These are phyloP conservation scores for Laburnicola sp. DNA, from an alignment of 2,329 filamentous ascomycete genomes.

Conservation along the genomic window DNA sequence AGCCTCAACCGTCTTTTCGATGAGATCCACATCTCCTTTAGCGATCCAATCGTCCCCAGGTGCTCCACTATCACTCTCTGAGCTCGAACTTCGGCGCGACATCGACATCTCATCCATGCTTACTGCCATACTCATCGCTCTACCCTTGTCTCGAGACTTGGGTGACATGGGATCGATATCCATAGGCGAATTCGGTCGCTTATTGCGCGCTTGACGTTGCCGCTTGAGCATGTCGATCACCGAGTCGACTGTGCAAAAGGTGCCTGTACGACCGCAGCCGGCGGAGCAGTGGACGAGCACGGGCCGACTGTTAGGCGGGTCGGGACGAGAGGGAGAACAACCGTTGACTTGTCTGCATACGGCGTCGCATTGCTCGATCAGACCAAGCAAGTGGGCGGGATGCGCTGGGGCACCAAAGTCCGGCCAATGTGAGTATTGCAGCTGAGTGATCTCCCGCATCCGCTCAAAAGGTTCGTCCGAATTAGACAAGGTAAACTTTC, in stretches of 20 bases:
- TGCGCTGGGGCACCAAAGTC: slow-evolving; percentile 94
- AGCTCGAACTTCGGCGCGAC: slow-evolving; percentile 17
- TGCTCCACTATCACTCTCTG: slow-evolving; percentile 7
- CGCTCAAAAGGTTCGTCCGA: slow-evolving; percentile 76
- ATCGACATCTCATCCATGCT: slow-evolving; percentile 8
- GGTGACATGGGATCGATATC: slow-evolving; percentile 37
- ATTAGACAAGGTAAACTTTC: slow-evolving; percentile 84
- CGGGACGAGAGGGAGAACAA: slow-evolving; percentile 61
- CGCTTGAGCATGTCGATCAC: slow-evolving; percentile 96
- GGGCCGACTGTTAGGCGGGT: slow-evolving; percentile 60
- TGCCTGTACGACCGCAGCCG: slow-evolving; percentile 91
- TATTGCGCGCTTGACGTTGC: slow-evolving; percentile 58
- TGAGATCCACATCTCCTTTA: slow-evolving; percentile 72
- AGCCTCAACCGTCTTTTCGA: slow-evolving; percentile 86
- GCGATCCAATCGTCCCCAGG: slow-evolving; percentile 61
- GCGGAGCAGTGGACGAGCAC: slow-evolving; percentile 94
- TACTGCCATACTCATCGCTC: slow-evolving; percentile 5
- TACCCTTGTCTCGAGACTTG: slow-evolving; percentile 1
- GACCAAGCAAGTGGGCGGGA: slow-evolving; percentile 78
- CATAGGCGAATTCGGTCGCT: slow-evolving; percentile 50
- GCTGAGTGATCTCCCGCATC: slow-evolving; percentile 88
- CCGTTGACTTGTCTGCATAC: slow-evolving; percentile 56
- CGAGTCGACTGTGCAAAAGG: slow-evolving; percentile 94
- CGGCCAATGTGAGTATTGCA: slow-evolving; percentile 96
- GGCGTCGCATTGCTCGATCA: slow-evolving; percentile 90